A percentile compares a stretch with the other conserved stretches of the same genome.
Evolutionary conservation across 129 eudicot genomes (phyloP).

Genomic region (Flaveria sonorensis): DNA sequence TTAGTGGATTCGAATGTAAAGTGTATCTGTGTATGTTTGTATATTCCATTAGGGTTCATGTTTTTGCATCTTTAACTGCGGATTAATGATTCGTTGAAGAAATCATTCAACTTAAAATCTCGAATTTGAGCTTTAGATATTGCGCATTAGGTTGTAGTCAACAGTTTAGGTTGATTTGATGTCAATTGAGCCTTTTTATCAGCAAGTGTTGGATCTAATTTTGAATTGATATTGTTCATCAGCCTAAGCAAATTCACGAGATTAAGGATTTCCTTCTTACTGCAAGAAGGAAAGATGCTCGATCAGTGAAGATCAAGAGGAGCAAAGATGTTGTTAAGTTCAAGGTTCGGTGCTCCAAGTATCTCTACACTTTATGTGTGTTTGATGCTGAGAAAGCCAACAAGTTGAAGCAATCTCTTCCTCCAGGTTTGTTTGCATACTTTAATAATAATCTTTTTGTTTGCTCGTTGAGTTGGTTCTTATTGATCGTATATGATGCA

Average conservation of each 20-base stretch:
- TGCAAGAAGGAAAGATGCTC: slow-evolving; percentile 57
- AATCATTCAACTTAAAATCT: background rate
- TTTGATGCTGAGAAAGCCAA: slow-evolving; percentile 49
- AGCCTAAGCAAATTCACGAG: slow-evolving; percentile 60
- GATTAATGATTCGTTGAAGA: background rate
- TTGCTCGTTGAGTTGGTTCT: background rate
- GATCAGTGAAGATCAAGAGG: slow-evolving; percentile 52
- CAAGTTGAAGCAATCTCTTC: slow-evolving; percentile 56
- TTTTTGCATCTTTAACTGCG: too few relatives aligned
- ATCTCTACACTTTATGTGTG: slow-evolving; percentile 49
- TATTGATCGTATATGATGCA: slow-evolving; percentile 15
- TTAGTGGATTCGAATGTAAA: background rate
- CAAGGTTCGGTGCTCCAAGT: slow-evolving; percentile 55
- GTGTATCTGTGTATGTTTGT: background rate
- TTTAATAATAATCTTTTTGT: background rate
- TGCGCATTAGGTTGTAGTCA: background rate
- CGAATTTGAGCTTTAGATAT: background rate
- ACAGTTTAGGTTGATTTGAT: background rate
- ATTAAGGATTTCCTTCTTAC: slow-evolving; percentile 57
- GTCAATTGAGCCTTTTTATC: background rate
- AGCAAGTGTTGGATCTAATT: background rate
- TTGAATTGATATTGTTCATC: background rate
- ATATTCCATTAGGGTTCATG: background rate
- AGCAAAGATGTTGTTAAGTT: slow-evolving; percentile 51
- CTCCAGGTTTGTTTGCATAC: slow-evolving; percentile 37